Conservation (phyloP, 306 rosid species). For the Ochetophila trinervis region DNA sequence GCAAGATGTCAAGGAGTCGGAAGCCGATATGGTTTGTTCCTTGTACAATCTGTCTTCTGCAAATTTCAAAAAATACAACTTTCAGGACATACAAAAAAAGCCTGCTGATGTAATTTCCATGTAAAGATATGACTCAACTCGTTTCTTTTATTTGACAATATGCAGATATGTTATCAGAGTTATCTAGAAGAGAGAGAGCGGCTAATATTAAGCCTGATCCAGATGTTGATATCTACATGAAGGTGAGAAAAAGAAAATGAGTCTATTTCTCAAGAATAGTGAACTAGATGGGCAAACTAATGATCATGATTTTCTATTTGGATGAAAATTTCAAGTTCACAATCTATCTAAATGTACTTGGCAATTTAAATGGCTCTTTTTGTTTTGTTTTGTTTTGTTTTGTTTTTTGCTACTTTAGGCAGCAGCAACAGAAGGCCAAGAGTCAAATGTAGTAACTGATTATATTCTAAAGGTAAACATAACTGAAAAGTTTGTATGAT, state of each 20-base stretch:
- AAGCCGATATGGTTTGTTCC: constrained; percentile 35
- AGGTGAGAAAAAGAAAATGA: constrained; percentile 23
- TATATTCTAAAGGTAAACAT: constrained; percentile 35
- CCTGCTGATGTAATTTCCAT: background rate
- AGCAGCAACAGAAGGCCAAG: constrained; percentile 28
- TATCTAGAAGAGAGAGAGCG: constrained; percentile 44
- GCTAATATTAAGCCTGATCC: constrained; percentile 50
- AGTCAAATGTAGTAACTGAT: constrained; percentile 33
- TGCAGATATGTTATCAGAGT: constrained; percentile 42
- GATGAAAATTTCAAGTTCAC: background rate
- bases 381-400: constrained; percentile 1
- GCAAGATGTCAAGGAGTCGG: constrained; percentile 59
- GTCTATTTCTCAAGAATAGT: too few relatives aligned
- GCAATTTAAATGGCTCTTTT: background rate
- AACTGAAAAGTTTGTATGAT: background rate
- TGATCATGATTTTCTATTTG: too few relatives aligned
- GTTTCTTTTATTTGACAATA: constrained; percentile 2
- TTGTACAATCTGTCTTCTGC: background rate
- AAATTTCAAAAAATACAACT: background rate
- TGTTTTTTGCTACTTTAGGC: constrained; percentile 24
- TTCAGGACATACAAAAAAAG: too few relatives aligned
- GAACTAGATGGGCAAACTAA: too few relatives aligned
- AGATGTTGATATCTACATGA: constrained; percentile 48
- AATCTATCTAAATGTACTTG: background rate
- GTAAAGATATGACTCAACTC: background rate